Evolutionary conservation across 192 early-diverging fungal species (phyloP), one percentile per base, ranked within the genome.

Genomic region (Entophlyctis helioformis): DNA sequence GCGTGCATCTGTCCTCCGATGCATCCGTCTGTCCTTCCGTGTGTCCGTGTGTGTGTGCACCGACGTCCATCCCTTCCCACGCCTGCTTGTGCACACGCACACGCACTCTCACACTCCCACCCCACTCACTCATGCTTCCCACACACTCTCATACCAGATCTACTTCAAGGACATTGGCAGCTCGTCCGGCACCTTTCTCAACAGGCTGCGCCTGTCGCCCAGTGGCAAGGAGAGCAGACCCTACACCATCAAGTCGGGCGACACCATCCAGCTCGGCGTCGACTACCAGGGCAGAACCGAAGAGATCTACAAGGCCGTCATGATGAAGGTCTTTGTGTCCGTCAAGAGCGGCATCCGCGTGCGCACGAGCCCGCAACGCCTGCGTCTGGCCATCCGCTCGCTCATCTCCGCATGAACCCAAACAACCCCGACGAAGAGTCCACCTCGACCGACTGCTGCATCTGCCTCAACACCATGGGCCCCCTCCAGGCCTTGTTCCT

Each of bases 181-280:
- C 40, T 57, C 54, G 1, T 90, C 88, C 19, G 92, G 92, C 19
- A 96, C 89, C 15, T 96, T 96, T 54, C 64, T 96, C 23, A 96
- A 96, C 59, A 78, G 87, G 55, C 71, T 83, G 46, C 68, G 92
- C 15, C 68, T 96, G 19, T 81, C 80, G 22, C 74, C 87, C n/a
- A 79, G 83, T 15, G 74, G 76, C 12, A 69, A 82, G 35, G 82
- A 88, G 52, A 85, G 82, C 36, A 44, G 56, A 19, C 69, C 69
- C 8, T 70, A 69, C 50, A 58, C 66, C 15, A 42, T 72, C 28
- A 82, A 86, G 39, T 78, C 85, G 64, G 85, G 85, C 7, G 91
- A 96, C 62, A 74, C 93, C 19, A 74, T 96, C 43, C 90, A 96
- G 65, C 73, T 96, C 25, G 91, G 91, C 29, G 86, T 93, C 11